These are phyloP conservation scores for Salpingoeca rosetta DNA, from an alignment of 78 protist genomes.

Conservation along the genomic window DNA sequence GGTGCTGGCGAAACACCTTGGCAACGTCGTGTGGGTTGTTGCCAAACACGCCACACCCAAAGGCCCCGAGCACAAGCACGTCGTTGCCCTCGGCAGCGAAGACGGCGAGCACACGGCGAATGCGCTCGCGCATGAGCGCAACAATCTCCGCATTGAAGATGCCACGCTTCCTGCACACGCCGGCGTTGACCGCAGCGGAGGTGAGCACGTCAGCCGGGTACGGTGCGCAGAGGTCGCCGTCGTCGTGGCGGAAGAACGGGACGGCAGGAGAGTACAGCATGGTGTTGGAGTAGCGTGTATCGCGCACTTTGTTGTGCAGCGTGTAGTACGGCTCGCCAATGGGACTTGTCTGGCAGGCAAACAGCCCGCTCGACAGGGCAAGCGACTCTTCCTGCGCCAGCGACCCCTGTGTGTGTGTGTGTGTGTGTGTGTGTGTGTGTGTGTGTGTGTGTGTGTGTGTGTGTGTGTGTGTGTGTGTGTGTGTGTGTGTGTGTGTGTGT, in stretches of 20 bases:
- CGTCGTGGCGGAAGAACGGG: not conserved
- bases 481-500: too few relatives aligned
- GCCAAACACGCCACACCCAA: not conserved
- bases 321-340: not conserved
- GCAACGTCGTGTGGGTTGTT: not conserved
- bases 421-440: too few relatives aligned
- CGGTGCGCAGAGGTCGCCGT: not conserved
- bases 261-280: not conserved
- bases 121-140: not conserved
- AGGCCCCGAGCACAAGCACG: not conserved
- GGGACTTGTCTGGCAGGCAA: not conserved
- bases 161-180: not conserved
- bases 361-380: not conserved
- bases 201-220: not conserved
- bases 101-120: not conserved
- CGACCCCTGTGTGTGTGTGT: not conserved
- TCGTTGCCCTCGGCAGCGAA: not conserved
- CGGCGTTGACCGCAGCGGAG: not conserved
- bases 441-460: too few relatives aligned
- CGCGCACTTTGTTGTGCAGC: not conserved
- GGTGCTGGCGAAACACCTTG: not conserved
- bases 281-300: not conserved
- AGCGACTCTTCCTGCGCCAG: not conserved
- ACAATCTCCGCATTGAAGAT: not conserved
- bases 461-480: too few relatives aligned